These are phyloP conservation scores for Ensete ventricosum DNA, from an alignment of 176 grass and related monocot species.

Conservation along the genomic window DNA sequence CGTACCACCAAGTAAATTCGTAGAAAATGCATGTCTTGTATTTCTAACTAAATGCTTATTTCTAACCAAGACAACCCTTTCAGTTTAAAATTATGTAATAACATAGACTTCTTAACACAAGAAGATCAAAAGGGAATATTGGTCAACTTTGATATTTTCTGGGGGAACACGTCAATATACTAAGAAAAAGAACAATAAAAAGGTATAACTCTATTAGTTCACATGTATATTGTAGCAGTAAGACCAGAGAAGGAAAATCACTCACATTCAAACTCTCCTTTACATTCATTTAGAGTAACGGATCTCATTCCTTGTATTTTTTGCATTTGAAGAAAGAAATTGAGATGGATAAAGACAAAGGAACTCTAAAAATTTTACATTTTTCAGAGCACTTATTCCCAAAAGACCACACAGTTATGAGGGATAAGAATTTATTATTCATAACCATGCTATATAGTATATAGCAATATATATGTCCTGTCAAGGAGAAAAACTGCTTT, in stretches of 20 bases:
- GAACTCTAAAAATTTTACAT: neutral
- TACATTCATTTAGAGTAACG: neutral
- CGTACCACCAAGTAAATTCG: neutral
- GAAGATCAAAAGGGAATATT: too few species aligned
- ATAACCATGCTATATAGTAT: neutral
- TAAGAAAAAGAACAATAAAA: neutral
- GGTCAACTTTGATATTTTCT: too few species aligned
- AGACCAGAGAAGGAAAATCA: neutral
- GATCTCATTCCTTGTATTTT: neutral
- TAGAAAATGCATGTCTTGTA: neutral
- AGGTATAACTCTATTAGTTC: slow-evolving; percentile 2
- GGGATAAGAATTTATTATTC: neutral
- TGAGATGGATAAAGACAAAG: neutral
- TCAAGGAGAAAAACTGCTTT: neutral
- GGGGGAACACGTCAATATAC: neutral
- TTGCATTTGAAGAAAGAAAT: neutral
- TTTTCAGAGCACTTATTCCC: neutral
- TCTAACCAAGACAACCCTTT: too few species aligned
- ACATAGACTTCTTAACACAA: too few species aligned
- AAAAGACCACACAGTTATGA: neutral
- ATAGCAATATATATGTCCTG: neutral
- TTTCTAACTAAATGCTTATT: neutral
- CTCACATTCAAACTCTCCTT: neutral
- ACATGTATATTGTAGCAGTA: neutral
- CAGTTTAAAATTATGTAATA: too few species aligned